Evolutionary conservation across 2,329 filamentous ascomycete genomes (phyloP).

Genomic region (Dothiorella sarmentorum): DNA sequence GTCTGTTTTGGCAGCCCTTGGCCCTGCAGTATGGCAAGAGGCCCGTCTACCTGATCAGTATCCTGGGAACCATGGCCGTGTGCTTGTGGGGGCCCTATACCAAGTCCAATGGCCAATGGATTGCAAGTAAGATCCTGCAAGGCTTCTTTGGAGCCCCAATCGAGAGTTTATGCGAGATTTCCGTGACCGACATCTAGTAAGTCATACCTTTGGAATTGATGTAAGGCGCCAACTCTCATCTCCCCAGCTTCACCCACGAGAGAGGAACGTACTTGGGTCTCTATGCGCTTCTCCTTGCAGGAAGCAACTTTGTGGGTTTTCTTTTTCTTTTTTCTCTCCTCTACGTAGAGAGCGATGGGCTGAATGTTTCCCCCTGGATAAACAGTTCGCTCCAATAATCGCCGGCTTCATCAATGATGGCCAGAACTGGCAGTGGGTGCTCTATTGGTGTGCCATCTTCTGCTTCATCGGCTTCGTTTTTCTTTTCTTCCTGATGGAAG

Average conservation of each 20-base stretch:
- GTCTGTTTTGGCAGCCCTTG: slow-evolving; percentile 52
- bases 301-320: slow-evolving; percentile 37
- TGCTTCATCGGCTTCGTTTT: slow-evolving; percentile 48
- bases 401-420: slow-evolving; percentile 36
- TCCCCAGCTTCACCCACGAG: slow-evolving; percentile 30
- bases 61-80: slow-evolving; percentile 34
- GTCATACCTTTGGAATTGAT: no score
- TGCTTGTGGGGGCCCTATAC: slow-evolving; percentile 45
- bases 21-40: slow-evolving; percentile 53
- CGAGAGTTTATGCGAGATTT: slow-evolving; percentile 49
- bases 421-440: slow-evolving; percentile 36
- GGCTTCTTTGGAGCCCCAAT: slow-evolving; percentile 49
- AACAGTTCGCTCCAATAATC: slow-evolving; percentile 37
- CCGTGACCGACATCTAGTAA: slow-evolving; percentile 41
- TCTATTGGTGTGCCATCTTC: slow-evolving; percentile 55
- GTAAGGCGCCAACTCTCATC: no score
- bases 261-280: slow-evolving; percentile 32
- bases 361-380: no score
- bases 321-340: no score
- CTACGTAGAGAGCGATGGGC: no score
- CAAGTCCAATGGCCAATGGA: slow-evolving; percentile 46
- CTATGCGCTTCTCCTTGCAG: slow-evolving; percentile 33
- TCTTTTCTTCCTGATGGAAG: slow-evolving; percentile 59
- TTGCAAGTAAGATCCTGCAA: slow-evolving; percentile 45
- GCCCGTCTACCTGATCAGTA: slow-evolving; percentile 46